Conservation (phyloP, 2,329 filamentous ascomycete species). For the Phaeosphaeria sp. region DNA sequence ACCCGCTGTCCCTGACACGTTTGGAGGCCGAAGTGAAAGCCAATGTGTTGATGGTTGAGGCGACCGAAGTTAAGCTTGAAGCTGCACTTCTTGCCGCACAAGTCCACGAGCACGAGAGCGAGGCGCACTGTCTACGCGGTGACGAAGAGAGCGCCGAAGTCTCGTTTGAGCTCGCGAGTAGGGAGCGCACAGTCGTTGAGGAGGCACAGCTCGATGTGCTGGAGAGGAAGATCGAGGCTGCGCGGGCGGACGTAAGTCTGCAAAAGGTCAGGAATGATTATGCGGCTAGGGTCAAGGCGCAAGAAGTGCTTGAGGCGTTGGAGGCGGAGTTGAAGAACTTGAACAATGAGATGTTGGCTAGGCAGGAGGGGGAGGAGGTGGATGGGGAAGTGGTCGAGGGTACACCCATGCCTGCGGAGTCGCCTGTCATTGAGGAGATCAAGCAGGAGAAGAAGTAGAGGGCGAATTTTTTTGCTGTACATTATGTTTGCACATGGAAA, state of each 20-base stretch:
- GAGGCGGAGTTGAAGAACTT: background rate
- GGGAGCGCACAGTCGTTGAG: conserved; percentile 6
- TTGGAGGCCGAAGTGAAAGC: conserved; percentile 8
- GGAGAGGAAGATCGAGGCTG: conserved; percentile 16
- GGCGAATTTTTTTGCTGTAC: background rate
- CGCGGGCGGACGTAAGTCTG: background rate
- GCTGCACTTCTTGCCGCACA: conserved; percentile 26
- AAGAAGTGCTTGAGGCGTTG: background rate
- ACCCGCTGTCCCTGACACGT: background rate
- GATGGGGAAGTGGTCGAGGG: background rate
- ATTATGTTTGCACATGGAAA: background rate
- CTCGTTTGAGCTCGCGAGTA: background rate
- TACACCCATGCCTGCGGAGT: background rate
- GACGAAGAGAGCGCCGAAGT: conserved; percentile 7
- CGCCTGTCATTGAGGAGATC: background rate
- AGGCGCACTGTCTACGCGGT: conserved; percentile 18
- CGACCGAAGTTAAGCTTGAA: conserved; percentile 14
- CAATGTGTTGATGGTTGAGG: background rate
- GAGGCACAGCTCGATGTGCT: conserved; percentile 1
- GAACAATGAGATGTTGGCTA: background rate
- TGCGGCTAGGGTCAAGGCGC: background rate
- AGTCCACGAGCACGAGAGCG: conserved; percentile 29
- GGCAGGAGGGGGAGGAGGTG: background rate
- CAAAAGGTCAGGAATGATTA: background rate
- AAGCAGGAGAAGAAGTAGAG: background rate